phyloP scores from a whole-genome alignment of 768 basidiomycete species.

The Termitomyces titanicus region DNA sequence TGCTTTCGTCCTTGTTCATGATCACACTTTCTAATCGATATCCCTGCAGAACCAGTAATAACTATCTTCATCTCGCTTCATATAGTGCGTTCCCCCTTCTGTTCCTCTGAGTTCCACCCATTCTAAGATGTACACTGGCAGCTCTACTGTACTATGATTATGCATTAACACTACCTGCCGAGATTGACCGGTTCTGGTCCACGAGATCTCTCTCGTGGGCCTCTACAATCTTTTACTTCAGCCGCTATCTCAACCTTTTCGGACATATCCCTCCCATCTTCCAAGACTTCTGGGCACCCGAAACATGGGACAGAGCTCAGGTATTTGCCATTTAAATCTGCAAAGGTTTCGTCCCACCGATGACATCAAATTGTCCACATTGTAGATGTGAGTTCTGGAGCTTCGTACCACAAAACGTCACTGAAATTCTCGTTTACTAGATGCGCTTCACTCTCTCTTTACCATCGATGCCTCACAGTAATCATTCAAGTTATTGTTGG shows the following conservation, averaged over 20 bases:
- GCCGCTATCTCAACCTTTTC: slow-evolving; percentile 31
- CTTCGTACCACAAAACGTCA: neutral
- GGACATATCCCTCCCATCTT: slow-evolving; percentile 24
- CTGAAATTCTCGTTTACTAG: slow-evolving; percentile 9
- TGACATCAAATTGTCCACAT: neutral
- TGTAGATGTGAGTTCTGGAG: neutral
- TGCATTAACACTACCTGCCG: slow-evolving; percentile 37
- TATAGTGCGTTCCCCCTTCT: neutral
- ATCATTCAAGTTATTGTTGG: slow-evolving; percentile 33
- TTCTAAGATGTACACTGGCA: neutral
- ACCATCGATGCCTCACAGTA: slow-evolving; percentile 28
- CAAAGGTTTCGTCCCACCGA: neutral
- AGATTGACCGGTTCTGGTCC: slow-evolving; percentile 43
- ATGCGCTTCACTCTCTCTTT: slow-evolving; percentile 19
- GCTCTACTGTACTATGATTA: slow-evolving; percentile 19
- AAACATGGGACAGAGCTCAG: slow-evolving; percentile 21
- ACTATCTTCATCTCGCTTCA: neutral
- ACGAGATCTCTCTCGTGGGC: slow-evolving; percentile 25
- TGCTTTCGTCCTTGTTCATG: neutral
- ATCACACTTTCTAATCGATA: neutral
- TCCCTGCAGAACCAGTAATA: neutral
- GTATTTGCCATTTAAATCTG: neutral
- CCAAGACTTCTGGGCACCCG: slow-evolving; percentile 27
- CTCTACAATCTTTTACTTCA: slow-evolving; percentile 36
- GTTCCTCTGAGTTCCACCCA: neutral